phyloP scores from a whole-genome alignment of 306 rosid species.

The Cicer cuneatum region DNA sequence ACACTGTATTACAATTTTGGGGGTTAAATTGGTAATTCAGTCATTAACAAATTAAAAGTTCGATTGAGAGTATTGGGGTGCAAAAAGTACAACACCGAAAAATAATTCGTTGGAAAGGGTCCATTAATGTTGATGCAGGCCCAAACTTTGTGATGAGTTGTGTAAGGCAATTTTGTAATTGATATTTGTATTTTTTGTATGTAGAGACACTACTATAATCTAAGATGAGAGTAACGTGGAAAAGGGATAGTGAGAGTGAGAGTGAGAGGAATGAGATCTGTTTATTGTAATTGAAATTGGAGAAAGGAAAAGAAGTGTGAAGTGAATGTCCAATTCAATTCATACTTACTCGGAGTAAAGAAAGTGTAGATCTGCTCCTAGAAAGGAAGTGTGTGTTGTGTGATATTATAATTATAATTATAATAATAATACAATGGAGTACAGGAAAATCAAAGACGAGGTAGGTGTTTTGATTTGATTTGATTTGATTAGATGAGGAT shows the following conservation, averaged over 20 bases:
- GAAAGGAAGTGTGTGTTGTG: background rate
- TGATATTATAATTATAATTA: constrained; percentile 7
- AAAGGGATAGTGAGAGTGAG: background rate
- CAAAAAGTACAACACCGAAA: background rate
- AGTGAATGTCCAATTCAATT: background rate
- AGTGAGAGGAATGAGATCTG: background rate
- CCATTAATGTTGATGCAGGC: background rate
- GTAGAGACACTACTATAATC: no score
- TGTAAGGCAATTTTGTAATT: no score
- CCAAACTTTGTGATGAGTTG: background rate
- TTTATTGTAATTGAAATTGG: background rate
- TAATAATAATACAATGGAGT: constrained; percentile 60
- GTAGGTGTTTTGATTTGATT: constrained; percentile 40
- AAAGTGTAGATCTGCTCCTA: constrained; percentile 18
- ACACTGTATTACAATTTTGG: no score
- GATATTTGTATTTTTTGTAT: no score
- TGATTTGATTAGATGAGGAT: background rate
- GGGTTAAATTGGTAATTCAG: no score
- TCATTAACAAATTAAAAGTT: no score
- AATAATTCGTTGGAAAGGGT: background rate
- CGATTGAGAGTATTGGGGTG: background rate
- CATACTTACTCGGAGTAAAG: background rate
- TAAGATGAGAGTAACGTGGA: background rate
- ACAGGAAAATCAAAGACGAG: constrained; percentile 82
- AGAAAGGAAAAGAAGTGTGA: background rate